Evolutionary conservation across 2,329 filamentous ascomycete genomes (phyloP), one percentile per base, ranked within the genome.

Genomic region (Nemania abortiva): DNA sequence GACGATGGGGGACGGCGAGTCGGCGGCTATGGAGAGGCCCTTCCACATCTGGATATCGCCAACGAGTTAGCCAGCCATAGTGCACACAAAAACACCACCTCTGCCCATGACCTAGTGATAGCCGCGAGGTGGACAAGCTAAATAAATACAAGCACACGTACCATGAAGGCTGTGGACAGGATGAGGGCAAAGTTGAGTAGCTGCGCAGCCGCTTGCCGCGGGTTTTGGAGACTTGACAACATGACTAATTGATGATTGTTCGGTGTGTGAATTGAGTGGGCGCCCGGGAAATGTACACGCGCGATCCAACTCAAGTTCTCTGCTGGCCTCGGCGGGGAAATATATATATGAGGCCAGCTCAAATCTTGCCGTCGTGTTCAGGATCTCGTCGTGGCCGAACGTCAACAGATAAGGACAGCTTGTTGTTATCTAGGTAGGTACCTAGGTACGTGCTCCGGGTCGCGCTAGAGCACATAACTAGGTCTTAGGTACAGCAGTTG

Each of bases 151-250:
- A 34, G 45, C 34, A 60, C 20, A 70, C 84, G 70, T 75, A 89
- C 90, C 94, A 97, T 97, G 79, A 97, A 97, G 0, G 95, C 94
- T 1, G 93, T 96, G 10, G 92, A 94, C 59, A 97, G 88, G 70
- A 97, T 93, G 72, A 98, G 89, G 65, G 91, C 94, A 81, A 98
- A 97, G 83, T 97, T 97, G 78, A 97, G 89, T 74, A 95, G 82
- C 85, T 97, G 94, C 57, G 89, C 87, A 76, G 94, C 90, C 63
- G 92, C 87, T 80, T 97, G 93, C 81, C 94, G 91, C 73, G 93
- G 91, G 81, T 93, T 94, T 68, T 85, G 83, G 72, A 97, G 85
- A 72, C 86, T 83, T 53, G 90, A 89, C 72, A 95, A 77, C 92
- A 95, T 95, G 67, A 63, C 83, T 76, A 52, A 18, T 55, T 39